Conservation (phyloP, 139 green algal species). For the Microglena sp. region DNA sequence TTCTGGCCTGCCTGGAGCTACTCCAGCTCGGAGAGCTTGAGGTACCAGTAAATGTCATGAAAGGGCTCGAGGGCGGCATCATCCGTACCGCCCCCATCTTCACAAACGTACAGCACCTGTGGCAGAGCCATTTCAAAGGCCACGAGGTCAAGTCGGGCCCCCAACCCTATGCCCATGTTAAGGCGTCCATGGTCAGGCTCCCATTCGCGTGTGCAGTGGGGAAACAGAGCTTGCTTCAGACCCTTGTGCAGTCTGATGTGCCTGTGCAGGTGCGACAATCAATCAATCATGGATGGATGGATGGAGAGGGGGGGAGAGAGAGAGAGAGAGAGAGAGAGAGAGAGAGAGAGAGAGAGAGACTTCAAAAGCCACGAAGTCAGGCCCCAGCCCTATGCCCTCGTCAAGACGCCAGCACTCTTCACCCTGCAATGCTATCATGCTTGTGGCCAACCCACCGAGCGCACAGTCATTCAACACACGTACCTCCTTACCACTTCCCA, state of each 20-base stretch:
- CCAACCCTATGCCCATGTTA: conserved; percentile 38
- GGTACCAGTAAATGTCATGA: conserved; percentile 35
- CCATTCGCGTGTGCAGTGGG: conserved; percentile 37
- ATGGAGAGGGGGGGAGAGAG: too few species aligned
- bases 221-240: conserved; percentile 32
- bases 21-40: conserved; percentile 28
- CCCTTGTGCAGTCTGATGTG: conserved; percentile 33
- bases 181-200: conserved; percentile 33
- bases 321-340: too few species aligned
- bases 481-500: too few species aligned
- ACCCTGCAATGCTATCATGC: too few species aligned
- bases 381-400: too few species aligned
- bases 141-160: conserved; percentile 21
- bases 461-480: too few species aligned
- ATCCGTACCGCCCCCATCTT: conserved; percentile 43
- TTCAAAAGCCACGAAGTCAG: too few species aligned
- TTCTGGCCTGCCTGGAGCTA: conserved; percentile 30
- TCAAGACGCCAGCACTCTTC: too few species aligned
- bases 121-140: conserved; percentile 33
- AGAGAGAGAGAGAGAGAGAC: too few species aligned
- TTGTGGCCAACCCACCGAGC: too few species aligned
- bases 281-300: too few species aligned
- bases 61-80: conserved; percentile 22
- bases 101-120: conserved; percentile 35
- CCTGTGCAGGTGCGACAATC: conserved; percentile 29